These are phyloP conservation scores for Colletotrichum viniferum DNA, from an alignment of 2,329 filamentous ascomycete genomes.

Conservation along the genomic window DNA sequence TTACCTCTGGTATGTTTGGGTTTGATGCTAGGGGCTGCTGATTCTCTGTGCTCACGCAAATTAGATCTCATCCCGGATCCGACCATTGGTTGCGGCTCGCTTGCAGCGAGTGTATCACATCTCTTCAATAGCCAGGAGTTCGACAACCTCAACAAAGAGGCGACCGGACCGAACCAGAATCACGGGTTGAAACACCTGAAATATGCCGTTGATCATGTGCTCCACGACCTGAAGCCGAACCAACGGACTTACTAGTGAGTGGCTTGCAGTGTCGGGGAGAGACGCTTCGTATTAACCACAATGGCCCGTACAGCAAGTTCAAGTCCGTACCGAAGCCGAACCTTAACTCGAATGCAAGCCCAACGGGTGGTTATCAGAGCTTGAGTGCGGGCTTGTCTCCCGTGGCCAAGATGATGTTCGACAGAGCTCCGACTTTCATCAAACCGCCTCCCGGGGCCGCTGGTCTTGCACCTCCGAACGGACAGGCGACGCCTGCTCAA, in stretches of 20 bases:
- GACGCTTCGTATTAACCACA: conserved; percentile 28
- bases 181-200: conserved; percentile 54
- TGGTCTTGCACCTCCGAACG: conserved; percentile 32
- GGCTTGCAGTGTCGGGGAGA: background rate
- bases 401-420: conserved; percentile 52
- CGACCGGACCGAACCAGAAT: conserved; percentile 63
- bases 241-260: conserved; percentile 72
- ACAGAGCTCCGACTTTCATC: conserved; percentile 45
- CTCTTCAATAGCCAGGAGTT: conserved; percentile 60
- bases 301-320: conserved; percentile 54
- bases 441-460: conserved; percentile 40
- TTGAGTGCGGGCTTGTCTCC: conserved; percentile 52
- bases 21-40: background rate
- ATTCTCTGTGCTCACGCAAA: background rate
- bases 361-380: conserved; percentile 4
- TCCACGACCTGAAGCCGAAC: conserved; percentile 74
- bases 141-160: conserved; percentile 74
- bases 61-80: conserved; percentile 71
- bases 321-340: conserved; percentile 48
- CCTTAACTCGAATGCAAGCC: conserved; percentile 30
- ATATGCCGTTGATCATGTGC: conserved; percentile 74
- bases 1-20: conserved; percentile 68
- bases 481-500: conserved; percentile 20
- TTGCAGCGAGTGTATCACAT: conserved; percentile 54
- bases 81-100: conserved; percentile 60